Conservation (phyloP, 108 stramenopile genomes). For the Parietichytrium sp. region DNA sequence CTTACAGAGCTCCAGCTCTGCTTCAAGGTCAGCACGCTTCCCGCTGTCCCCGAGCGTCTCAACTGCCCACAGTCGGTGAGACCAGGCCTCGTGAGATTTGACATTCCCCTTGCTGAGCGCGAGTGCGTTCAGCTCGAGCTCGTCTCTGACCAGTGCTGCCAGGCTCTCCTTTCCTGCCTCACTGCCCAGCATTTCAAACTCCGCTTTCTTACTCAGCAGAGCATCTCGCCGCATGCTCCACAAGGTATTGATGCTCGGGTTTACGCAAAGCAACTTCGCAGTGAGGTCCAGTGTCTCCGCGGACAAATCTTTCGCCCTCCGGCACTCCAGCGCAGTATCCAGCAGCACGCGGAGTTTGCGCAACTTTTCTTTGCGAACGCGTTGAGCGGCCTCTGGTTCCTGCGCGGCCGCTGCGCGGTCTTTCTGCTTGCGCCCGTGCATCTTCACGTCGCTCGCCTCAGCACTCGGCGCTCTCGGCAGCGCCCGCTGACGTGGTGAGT, state of each 20-base stretch:
- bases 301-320: constrained; percentile 38
- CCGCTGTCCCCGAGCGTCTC: constrained; percentile 48
- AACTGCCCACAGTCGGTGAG: constrained; percentile 93
- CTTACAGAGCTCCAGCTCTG: constrained; percentile 76
- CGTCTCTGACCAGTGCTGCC: constrained; percentile 28
- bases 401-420: constrained; percentile 13
- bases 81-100: constrained; percentile 94
- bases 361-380: neutral
- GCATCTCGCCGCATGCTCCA: constrained; percentile 92
- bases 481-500: too few species aligned
- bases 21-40: neutral
- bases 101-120: constrained; percentile 81
- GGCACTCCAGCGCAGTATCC: constrained; percentile 36
- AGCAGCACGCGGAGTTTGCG: constrained; percentile 26
- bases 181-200: neutral
- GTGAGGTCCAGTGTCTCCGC: constrained; percentile 63
- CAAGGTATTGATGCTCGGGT: constrained; percentile 87
- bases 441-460: too few species aligned
- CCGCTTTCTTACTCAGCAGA: constrained; percentile 51
- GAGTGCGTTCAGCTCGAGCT: constrained; percentile 54
- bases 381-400: neutral
- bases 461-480: too few species aligned
- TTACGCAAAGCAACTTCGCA: constrained; percentile 78
- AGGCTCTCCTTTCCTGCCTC: neutral
- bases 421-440: constrained; percentile 34